Base-by-base conservation (phyloP, 352 stramenopile genomes). In the Thraustotheca clavata region DNA sequence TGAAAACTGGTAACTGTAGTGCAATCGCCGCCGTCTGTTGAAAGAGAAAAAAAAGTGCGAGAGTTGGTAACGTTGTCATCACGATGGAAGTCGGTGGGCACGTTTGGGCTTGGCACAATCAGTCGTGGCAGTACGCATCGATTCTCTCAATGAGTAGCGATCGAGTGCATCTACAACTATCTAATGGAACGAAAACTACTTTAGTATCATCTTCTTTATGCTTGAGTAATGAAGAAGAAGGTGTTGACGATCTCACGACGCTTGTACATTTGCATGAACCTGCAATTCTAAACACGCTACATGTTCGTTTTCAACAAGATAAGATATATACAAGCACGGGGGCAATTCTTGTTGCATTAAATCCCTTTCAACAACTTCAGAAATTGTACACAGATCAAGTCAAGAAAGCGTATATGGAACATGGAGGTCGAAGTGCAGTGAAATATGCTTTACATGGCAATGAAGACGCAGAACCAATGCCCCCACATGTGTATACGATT, bases 41-140 rank as follows among this genome's bases (percentile, higher is more conserved):
- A n/a, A n/a, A n/a, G n/a, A n/a, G n/a, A n/a, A n/a, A n/a, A n/a
- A n/a, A n/a, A n/a, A n/a, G n/a, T n/a, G n/a, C n/a, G n/a, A n/a
- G n/a, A n/a, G n/a, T 0, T 1, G 46, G 46, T 29, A 35, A 52
- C 22, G 14, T 40, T 60, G 24, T 9, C 43, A 33, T 20, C 38
- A 34, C 18, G 1, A 92, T 92, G 83, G 81, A 92, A 41, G 73
- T 86, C 48, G 79, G 83, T 20, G 68, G 77, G 20, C 70, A 77
- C 38, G 80, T 93, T 40, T 93, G 83, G 83, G 80, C 86, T 66
- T 80, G 87, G 34, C 74, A 88, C 54, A 69, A 74, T 43, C 68
- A 79, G 32, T 22, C 87, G 38, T 93, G 83, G 83, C 62, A 69
- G 12, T 62, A 18, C 7, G 50, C 50, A 6, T 63, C 68, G 24